phyloP scores from a whole-genome alignment of 1,139 yeast species.

The Saccharomycopsis hybrid region DNA sequence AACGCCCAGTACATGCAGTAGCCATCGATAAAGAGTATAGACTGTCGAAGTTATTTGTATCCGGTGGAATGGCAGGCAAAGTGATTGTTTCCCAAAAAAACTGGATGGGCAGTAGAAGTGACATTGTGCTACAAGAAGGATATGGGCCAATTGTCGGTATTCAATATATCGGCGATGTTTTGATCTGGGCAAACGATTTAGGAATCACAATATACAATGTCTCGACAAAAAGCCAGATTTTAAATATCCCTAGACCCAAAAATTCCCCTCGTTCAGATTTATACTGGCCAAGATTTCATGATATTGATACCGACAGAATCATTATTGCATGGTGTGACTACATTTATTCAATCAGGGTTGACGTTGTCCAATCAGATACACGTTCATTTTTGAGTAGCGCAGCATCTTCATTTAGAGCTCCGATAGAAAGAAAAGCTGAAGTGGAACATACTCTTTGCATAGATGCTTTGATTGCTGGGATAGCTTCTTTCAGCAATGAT shows the following conservation, averaged over 20 bases:
- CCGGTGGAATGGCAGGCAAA: slow-evolving; percentile 91
- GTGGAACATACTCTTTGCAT: slow-evolving; percentile 51
- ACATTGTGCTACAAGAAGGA: slow-evolving; percentile 52
- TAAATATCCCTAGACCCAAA: slow-evolving; percentile 50
- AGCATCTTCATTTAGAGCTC: slow-evolving; percentile 55
- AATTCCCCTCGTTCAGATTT: slow-evolving; percentile 69
- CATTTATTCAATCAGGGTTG: slow-evolving; percentile 65
- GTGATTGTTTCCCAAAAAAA: slow-evolving; percentile 67
- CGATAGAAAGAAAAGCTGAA: slow-evolving; percentile 50
- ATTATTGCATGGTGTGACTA: slow-evolving; percentile 80
- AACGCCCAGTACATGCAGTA: slow-evolving; percentile 84
- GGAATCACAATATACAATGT: slow-evolving; percentile 64
- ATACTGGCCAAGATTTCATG: slow-evolving; percentile 73
- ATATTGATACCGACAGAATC: slow-evolving; percentile 62
- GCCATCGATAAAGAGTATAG: slow-evolving; percentile 67
- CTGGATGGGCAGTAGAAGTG: slow-evolving; percentile 82
- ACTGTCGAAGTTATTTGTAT: slow-evolving; percentile 56
- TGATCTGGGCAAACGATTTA: slow-evolving; percentile 80
- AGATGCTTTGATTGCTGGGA: slow-evolving; percentile 68
- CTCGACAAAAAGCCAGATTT: slow-evolving; percentile 38
- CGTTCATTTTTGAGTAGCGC: slow-evolving; percentile 49
- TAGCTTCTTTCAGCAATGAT: slow-evolving; percentile 66
- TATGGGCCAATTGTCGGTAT: slow-evolving; percentile 72
- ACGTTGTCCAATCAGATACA: slow-evolving; percentile 25
- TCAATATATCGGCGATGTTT: slow-evolving; percentile 50